Percentiles rank a stretch among this genome's conserved stretches.
These are phyloP conservation scores for Aspergillus aculeatus DNA, from an alignment of 2,329 filamentous ascomycete genomes.

Conservation along the genomic window DNA sequence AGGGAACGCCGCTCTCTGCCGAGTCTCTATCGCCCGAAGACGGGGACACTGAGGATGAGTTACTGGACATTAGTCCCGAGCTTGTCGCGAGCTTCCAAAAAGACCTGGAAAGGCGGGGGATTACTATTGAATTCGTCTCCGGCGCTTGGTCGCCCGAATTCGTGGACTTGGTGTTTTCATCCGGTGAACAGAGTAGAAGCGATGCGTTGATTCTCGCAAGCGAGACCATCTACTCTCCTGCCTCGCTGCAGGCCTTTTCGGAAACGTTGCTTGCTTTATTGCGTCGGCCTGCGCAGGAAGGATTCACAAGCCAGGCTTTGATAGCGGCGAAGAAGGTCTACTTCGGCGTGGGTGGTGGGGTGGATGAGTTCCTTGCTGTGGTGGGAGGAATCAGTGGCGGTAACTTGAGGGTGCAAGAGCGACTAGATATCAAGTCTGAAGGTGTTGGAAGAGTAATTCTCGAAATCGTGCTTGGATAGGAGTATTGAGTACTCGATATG, in stretches of 20 bases:
- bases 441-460: conserved; percentile 47
- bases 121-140: conserved; percentile 57
- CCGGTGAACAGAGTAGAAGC: conserved; percentile 32
- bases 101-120: conserved; percentile 41
- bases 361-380: conserved; percentile 55
- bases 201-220: conserved; percentile 57
- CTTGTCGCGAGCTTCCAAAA: conserved; percentile 48
- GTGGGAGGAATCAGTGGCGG: conserved; percentile 27
- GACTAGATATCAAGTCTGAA: conserved; percentile 40
- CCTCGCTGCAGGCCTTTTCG: conserved; percentile 55
- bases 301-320: conserved; percentile 47
- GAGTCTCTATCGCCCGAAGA: conserved; percentile 4
- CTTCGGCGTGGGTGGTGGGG: conserved; percentile 65
- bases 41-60: conserved; percentile 29
- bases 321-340: conserved; percentile 65
- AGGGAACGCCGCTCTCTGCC: not conserved
- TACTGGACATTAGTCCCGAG: conserved; percentile 51
- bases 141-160: conserved; percentile 57
- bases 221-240: conserved; percentile 64
- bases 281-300: conserved; percentile 33
- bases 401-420: conserved; percentile 31
- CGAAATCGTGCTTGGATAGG: conserved; percentile 22
- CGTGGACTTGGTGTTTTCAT: conserved; percentile 43
- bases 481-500: not conserved
- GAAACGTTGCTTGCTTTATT: conserved; percentile 54